A percentile compares a stretch with the other conserved stretches of the same genome.
These are phyloP conservation scores for Dunaliella sp. DNA, from an alignment of 139 green algal species.

Conservation along the genomic window DNA sequence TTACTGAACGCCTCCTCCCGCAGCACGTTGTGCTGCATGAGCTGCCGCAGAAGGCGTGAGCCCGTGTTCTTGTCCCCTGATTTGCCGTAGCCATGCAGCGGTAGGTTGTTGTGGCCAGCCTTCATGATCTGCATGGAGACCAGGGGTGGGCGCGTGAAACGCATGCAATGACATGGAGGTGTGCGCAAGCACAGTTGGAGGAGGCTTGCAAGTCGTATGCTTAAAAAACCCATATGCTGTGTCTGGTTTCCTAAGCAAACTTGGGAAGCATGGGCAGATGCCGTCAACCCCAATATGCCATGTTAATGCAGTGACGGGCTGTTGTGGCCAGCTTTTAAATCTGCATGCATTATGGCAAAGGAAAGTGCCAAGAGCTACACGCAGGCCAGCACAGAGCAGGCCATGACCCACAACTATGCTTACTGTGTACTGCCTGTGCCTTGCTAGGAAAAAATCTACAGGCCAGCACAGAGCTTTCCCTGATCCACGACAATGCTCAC, in stretches of 20 bases:
- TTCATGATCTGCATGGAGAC: conserved; percentile 36
- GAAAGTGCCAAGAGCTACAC: too few relatives aligned
- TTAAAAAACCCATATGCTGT: too few relatives aligned
- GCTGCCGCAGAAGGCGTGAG: conserved; percentile 34
- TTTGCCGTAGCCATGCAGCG: conserved; percentile 31
- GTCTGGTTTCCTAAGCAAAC: too few relatives aligned
- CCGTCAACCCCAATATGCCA: too few relatives aligned
- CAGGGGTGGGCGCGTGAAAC: too few relatives aligned
- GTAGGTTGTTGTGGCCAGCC: conserved; percentile 17
- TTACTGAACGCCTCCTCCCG: conserved; percentile 38
- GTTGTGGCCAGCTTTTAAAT: not conserved
- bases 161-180: too few relatives aligned
- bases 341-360: not conserved
- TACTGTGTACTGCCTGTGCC: too few relatives aligned
- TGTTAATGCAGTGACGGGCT: not conserved
- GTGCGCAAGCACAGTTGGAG: too few relatives aligned
- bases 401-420: too few relatives aligned
- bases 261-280: not conserved
- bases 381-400: too few relatives aligned
- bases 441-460: not conserved
- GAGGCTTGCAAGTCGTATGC: too few relatives aligned
- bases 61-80: conserved; percentile 14
- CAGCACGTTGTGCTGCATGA: conserved; percentile 35
- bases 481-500: too few relatives aligned
- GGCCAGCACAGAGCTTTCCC: not conserved